Evolutionary conservation across 176 grass and related monocot species (phyloP).

Genomic region (Carex myosuroides): DNA sequence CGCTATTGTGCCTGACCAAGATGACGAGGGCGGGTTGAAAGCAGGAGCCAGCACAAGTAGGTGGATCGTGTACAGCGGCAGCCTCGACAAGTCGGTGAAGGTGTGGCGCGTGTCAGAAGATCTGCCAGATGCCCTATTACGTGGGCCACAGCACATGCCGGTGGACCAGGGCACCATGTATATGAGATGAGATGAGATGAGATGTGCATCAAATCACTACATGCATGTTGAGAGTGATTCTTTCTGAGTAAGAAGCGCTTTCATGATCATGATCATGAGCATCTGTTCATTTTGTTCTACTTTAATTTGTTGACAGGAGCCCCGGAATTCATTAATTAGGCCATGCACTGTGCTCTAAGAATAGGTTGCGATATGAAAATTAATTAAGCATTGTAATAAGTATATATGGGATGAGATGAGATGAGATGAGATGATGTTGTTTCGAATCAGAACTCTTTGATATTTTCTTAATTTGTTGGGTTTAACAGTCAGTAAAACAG

Average conservation of each 20-base stretch:
- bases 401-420: neutral
- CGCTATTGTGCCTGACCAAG: conserved; percentile 55
- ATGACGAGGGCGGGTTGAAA: neutral
- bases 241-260: neutral
- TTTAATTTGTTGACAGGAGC: neutral
- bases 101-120: conserved; percentile 83
- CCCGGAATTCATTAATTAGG: neutral
- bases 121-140: conserved; percentile 39
- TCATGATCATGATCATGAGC: too few species aligned
- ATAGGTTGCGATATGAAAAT: conserved; percentile 4
- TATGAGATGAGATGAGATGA: conserved; percentile 22
- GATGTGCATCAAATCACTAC: neutral
- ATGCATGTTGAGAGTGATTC: conserved; percentile 11
- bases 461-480: neutral
- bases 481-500: neutral
- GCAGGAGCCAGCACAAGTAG: neutral
- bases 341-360: neutral
- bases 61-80: conserved; percentile 88
- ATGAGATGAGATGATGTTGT: neutral
- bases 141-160: conserved; percentile 30
- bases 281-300: conserved; percentile 2
- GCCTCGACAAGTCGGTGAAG: conserved; percentile 80
- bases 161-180: conserved; percentile 50
- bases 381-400: conserved; percentile 18
- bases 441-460: conserved; percentile 6